Evolutionary conservation across 306 rosid genomes (phyloP).

Genomic region (Carpinus viminea): DNA sequence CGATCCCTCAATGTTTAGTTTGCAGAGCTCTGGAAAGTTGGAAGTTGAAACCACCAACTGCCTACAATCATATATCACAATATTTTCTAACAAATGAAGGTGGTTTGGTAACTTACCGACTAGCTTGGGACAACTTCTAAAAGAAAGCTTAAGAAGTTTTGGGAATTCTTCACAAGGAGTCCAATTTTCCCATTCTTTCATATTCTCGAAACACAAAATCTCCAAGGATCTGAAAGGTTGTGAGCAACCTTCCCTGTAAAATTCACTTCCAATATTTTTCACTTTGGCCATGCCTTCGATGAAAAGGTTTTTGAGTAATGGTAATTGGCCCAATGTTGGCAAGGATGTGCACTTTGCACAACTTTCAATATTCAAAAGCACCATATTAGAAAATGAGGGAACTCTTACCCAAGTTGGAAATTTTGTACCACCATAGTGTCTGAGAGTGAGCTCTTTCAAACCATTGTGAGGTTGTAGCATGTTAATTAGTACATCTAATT

Average conservation of each 20-base stretch:
- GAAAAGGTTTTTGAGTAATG: background rate
- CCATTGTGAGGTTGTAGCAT: background rate
- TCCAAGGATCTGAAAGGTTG: background rate
- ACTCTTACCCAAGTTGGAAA: conserved; percentile 7
- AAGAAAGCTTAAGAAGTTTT: background rate
- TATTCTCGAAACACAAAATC: background rate
- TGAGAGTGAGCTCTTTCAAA: background rate
- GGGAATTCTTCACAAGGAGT: background rate
- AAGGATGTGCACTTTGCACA: background rate
- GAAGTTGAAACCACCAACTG: too few species aligned
- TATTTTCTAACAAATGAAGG: background rate
- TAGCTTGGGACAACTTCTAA: background rate
- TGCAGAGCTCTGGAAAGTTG: too few species aligned
- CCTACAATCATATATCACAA: too few species aligned
- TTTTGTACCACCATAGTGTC: background rate
- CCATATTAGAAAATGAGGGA: conserved; percentile 8
- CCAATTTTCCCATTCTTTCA: background rate
- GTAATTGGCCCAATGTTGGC: background rate
- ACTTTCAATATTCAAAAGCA: background rate
- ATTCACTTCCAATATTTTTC: background rate
- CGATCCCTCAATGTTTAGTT: too few species aligned
- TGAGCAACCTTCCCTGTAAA: background rate
- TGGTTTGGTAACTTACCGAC: background rate
- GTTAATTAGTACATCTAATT: background rate
- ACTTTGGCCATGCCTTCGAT: background rate